Evolutionary conservation across 371 early-diverging fungal genomes (phyloP).

Genomic region (Mucor lusitanicus): DNA sequence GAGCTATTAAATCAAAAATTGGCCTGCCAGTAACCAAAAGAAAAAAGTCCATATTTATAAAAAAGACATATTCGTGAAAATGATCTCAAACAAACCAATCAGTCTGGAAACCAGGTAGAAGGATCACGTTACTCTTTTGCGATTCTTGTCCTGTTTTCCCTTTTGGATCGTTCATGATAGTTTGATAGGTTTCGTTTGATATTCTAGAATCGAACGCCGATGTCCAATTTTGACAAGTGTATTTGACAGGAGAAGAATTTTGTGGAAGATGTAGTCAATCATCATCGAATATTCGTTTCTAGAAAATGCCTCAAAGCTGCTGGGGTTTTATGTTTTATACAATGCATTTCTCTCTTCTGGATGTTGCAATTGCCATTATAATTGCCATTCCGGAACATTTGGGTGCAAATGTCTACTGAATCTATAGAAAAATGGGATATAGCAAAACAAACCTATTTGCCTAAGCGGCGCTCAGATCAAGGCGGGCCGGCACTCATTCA

Average conservation of each 20-base stretch:
- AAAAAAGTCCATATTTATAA: constrained; percentile 1
- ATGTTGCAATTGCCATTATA: not conserved
- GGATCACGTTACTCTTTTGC: constrained; percentile 1
- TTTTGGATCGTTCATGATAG: not conserved
- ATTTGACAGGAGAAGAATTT: not conserved
- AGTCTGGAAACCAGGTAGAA: not conserved
- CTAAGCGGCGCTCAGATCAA: not conserved
- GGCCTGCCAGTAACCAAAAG: not conserved
- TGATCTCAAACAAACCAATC: constrained; percentile 4
- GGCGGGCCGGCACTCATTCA: not conserved
- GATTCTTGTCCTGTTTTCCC: not conserved
- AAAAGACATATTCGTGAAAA: not conserved
- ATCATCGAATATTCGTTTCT: not conserved
- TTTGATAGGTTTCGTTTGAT: constrained; percentile 5
- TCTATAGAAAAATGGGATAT: not conserved
- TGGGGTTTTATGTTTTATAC: not conserved
- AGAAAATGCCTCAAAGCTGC: not conserved
- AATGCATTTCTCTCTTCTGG: not conserved
- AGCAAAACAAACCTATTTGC: not conserved
- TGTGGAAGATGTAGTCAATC: not conserved
- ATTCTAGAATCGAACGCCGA: not conserved
- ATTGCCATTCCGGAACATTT: not conserved
- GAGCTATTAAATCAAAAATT: not conserved
- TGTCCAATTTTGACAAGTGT: not conserved
- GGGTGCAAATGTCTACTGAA: not conserved